Conservation (phyloP, 441 rosid species). For the Bocquillonia castaneifolia region DNA sequence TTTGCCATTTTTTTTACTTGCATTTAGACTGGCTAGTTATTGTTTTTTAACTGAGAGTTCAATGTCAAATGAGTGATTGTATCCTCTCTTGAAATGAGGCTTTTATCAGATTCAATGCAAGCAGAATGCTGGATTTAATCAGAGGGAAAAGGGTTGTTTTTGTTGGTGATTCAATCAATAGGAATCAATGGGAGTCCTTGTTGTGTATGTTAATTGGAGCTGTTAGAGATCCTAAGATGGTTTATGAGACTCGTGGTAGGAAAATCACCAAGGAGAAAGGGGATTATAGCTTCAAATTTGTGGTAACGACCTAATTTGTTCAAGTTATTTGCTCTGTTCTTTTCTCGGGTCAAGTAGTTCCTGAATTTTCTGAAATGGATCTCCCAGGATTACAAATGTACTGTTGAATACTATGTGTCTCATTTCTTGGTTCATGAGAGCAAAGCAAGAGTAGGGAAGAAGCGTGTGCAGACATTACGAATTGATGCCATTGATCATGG, state of each 20-base stretch:
- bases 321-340: background rate
- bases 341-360: background rate
- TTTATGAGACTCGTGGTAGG: constrained; percentile 72
- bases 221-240: constrained; percentile 67
- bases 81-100: constrained; percentile 18
- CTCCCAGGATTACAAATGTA: constrained; percentile 74
- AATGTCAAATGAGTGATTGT: constrained; percentile 7
- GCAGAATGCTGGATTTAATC: constrained; percentile 63
- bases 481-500: constrained; percentile 78
- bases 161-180: constrained; percentile 93
- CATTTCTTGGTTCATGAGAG: constrained; percentile 83
- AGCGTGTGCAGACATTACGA: constrained; percentile 63
- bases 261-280: constrained; percentile 87
- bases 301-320: constrained; percentile 38
- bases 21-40: constrained; percentile 7
- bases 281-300: constrained; percentile 74
- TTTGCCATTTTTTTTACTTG: background rate
- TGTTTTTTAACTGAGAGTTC: constrained; percentile 4
- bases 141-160: constrained; percentile 87
- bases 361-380: constrained; percentile 20
- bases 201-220: constrained; percentile 74
- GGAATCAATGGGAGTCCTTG: constrained; percentile 96
- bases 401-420: constrained; percentile 69
- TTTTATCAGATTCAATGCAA: constrained; percentile 64
- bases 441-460: constrained; percentile 66